Base-by-base conservation (phyloP, 306 rosid species). In the Casuarina cunninghamiana region DNA sequence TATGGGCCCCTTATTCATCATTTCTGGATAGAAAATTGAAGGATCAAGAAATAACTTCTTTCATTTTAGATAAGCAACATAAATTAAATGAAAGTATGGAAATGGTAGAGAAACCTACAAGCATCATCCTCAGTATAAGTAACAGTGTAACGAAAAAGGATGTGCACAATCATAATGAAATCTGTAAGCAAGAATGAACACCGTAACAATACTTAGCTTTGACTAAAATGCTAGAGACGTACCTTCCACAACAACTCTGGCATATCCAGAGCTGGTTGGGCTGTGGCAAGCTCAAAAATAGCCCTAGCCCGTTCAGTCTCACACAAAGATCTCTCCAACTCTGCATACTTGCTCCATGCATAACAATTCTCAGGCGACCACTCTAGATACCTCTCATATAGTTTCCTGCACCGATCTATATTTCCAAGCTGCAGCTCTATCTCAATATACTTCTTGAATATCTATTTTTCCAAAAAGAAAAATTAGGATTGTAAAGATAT, bases 361-460 rank as follows among this genome's bases (percentile, higher is more conserved):
- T 43, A 5, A 3, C 5, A 43, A 5, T 43, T 43, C 5, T 5
- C 45, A 43, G 45, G 45, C 5, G 3, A 3, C 5, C 5, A 43
- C 5, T 43, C 45, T 43, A 43, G 5, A 5, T 5, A 5, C 5
- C 5, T 43, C 45, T 3, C 45, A 43, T 43, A 43, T 3, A 43
- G 45, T 3, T 3, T 43, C 5, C 45, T 3, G 5, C 45, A 43
- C 45, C 45, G 85, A 68, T 95, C 97, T 61, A 93, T 86, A 67
- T 95, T 95, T 50, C 93, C 93, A 76, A 92, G 92, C 58, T 95
- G 97, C 79, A 95, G 87, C 77, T 95, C 99, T 77, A 93, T 92
- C 93, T 95, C 99, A 50, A 95, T 93, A 85, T 95, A 95, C 81
- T 93, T 93, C 80, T 95, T 93, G 78, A 95, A 95, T 78, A 95